phyloP scores from a whole-genome alignment of 306 rosid species.

The Gillenia trifoliata region DNA sequence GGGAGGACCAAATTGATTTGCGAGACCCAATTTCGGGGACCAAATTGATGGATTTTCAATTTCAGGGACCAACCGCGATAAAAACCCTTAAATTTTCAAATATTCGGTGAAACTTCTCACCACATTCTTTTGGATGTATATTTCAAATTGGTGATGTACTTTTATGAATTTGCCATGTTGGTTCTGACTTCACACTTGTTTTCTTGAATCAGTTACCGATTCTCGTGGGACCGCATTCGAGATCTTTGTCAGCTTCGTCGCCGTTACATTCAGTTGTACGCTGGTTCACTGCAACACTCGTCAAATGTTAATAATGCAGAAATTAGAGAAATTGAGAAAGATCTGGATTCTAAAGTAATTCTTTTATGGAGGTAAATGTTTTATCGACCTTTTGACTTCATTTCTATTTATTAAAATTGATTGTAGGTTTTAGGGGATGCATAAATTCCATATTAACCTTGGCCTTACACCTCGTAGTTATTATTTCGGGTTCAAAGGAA shows the following conservation, averaged over 20 bases:
- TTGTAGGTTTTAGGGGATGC: not conserved
- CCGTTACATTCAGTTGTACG: slow-evolving; percentile 77
- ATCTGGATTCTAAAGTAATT: slow-evolving; percentile 89
- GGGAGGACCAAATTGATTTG: too few relatives aligned
- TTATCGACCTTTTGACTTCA: not conserved
- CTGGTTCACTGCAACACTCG: slow-evolving; percentile 60
- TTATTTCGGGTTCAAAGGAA: not conserved
- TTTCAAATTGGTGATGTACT: not conserved
- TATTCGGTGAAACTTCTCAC: slow-evolving; percentile 1
- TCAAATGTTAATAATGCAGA: slow-evolving; percentile 39
- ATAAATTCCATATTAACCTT: not conserved
- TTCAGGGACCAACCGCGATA: too few relatives aligned
- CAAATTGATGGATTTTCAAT: too few relatives aligned
- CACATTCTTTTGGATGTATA: slow-evolving; percentile 1
- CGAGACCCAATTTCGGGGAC: too few relatives aligned
- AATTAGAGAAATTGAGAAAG: slow-evolving; percentile 87
- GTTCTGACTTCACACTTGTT: slow-evolving; percentile 28
- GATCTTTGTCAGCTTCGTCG: slow-evolving; percentile 91
- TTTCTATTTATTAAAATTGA: not conserved
- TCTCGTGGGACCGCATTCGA: slow-evolving; percentile 88
- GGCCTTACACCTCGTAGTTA: not conserved
- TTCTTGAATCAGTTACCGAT: slow-evolving; percentile 64
- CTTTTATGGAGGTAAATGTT: slow-evolving; percentile 86
- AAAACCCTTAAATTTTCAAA: too few relatives aligned
- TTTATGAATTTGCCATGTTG: slow-evolving; percentile 5